Evolutionary conservation across 768 basidiomycete species (phyloP).

Genomic region (Ramaria sp.): DNA sequence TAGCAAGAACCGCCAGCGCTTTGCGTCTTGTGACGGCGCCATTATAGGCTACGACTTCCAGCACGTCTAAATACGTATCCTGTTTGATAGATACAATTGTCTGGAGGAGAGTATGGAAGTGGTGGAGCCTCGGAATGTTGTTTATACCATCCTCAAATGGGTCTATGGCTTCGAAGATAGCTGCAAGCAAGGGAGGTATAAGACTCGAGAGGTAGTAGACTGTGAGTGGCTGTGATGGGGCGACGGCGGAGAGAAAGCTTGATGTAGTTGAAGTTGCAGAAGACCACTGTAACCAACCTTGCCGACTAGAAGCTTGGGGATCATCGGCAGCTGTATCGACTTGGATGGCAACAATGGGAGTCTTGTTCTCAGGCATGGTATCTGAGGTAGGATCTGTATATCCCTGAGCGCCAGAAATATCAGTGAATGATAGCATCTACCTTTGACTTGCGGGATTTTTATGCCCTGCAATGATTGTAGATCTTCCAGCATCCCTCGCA

Average conservation of each 20-base stretch:
- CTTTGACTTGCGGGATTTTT: background rate
- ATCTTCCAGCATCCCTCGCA: conserved; percentile 43
- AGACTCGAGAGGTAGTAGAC: conserved; percentile 55
- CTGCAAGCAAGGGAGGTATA: conserved; percentile 49
- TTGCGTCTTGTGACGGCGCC: conserved; percentile 40
- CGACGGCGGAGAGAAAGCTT: conserved; percentile 35
- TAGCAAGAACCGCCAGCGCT: conserved; percentile 45
- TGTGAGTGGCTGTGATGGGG: conserved; percentile 42
- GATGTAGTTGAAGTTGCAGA: conserved; percentile 9
- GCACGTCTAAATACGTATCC: conserved; percentile 59
- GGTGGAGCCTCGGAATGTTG: conserved; percentile 30
- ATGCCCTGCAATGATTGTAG: conserved; percentile 24
- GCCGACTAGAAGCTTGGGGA: background rate
- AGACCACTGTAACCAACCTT: conserved; percentile 17
- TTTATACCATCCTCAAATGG: conserved; percentile 16
- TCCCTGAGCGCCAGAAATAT: background rate
- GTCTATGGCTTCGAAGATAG: conserved; percentile 50
- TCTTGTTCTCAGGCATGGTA: conserved; percentile 23
- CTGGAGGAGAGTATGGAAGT: conserved; percentile 43
- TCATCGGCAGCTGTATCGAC: conserved; percentile 12
- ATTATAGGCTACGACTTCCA: conserved; percentile 64
- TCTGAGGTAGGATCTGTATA: conserved; percentile 9
- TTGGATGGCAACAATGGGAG: conserved; percentile 15
- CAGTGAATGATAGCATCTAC: background rate
- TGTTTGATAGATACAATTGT: conserved; percentile 46